Evolutionary conservation across 2,329 filamentous ascomycete genomes (phyloP), one percentile per base, ranked within the genome.

Genomic region (Monosporascus sp.): DNA sequence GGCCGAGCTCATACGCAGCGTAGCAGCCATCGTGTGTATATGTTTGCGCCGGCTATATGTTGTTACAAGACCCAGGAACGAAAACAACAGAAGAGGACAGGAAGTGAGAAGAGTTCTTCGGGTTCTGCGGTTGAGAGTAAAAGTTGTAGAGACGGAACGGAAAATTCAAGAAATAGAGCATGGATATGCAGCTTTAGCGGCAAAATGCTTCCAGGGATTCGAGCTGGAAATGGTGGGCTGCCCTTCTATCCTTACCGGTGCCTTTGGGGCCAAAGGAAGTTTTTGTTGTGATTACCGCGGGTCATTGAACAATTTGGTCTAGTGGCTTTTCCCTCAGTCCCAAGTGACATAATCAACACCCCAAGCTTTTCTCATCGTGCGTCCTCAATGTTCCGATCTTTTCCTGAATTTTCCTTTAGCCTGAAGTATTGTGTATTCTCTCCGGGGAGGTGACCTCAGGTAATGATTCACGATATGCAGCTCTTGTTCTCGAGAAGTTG

Each of bases 1-100:
- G 73, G 88, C 83, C 69, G 88, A 85, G 77, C 87, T 85, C 70
- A 96, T 75, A 80, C 90, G 88, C 72, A 94, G 77, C 71, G 89
- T 82, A 70, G 90, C 85, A 72, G 90, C 88, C 90, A 96, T 96
- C 76, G 76, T 82, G 69, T 66, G 54, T 31, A 24, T 46, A 17
- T 44, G 20, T 44, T 44, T 44, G 24, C 42, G 42, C 24, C 24
- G 15, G 22, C 42, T 31, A 31, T n/a, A 46, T 6, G 14, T 14
- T 14, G n/a, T 18, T 3, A 25, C 24, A 31, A 46, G 20, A 31
- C 42, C 11, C 17, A 22, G 36, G 14, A n/a, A 18, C 15, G 25
- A 20, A 25, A 34, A 48, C 25, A 39, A 20, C 31, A 48, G 39
- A 52, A 41, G 45, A 45, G 22, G 25, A 49, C n/a, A 31, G 24